Evolutionary conservation across 495 filamentous ascomycete species (phyloP).

Genomic region (Acidiella bohemica): DNA sequence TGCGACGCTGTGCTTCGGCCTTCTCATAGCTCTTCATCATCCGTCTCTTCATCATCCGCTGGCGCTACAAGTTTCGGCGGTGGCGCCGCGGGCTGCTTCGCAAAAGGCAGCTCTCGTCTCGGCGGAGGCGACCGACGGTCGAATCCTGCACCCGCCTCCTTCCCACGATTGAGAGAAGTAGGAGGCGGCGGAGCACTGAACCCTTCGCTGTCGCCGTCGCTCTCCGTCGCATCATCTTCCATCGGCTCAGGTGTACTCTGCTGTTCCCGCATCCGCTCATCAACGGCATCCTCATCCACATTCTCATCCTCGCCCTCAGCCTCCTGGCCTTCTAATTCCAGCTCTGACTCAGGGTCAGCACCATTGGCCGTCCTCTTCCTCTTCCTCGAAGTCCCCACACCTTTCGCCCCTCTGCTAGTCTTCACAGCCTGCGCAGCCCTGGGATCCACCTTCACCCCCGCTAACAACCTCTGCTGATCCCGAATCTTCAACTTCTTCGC

Average conservation of each 20-base stretch:
- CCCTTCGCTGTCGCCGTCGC: not conserved
- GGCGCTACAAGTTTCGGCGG: not conserved
- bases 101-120: conserved; percentile 4
- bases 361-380: conserved; percentile 1
- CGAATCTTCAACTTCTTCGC: conserved; percentile 86
- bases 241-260: conserved; percentile 1
- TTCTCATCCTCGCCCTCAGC: not conserved
- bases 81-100: not conserved
- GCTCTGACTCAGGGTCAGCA: not conserved
- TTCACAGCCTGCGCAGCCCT: conserved; percentile 19
- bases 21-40: conserved; percentile 4
- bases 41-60: not conserved
- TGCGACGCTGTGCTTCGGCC: too few relatives aligned
- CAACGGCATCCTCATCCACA: not conserved
- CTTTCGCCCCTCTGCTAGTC: not conserved
- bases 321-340: not conserved
- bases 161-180: not conserved
- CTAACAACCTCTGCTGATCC: conserved; percentile 60
- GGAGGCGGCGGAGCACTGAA: not conserved
- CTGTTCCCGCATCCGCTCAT: not conserved
- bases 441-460: conserved; percentile 43
- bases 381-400: not conserved
- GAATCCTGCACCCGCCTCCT: not conserved
- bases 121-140: not conserved
- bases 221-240: not conserved